These are phyloP conservation scores for Hortaea sp. DNA, from an alignment of 2,329 filamentous ascomycete species.

Conservation along the genomic window DNA sequence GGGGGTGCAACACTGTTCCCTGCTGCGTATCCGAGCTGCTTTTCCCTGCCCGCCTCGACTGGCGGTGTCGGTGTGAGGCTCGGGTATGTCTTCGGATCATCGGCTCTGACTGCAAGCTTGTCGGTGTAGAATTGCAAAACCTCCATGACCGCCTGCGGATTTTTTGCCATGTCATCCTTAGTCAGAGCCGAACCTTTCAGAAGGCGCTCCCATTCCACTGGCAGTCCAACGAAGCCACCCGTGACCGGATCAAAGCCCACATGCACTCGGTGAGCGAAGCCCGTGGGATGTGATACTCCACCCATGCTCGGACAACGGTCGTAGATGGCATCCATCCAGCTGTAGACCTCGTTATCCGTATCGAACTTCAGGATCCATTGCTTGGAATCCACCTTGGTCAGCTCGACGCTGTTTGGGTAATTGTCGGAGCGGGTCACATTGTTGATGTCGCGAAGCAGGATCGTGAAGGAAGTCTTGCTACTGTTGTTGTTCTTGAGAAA, in stretches of 20 bases:
- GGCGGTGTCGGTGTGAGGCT: constrained; percentile 60
- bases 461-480: constrained; percentile 70
- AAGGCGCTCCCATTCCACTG: constrained; percentile 93
- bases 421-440: constrained; percentile 86
- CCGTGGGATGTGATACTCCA: constrained; percentile 95
- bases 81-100: constrained; percentile 59
- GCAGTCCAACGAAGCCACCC: constrained; percentile 87
- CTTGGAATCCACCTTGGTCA: constrained; percentile 77
- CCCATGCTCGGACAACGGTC: constrained; percentile 95
- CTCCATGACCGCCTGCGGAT: constrained; percentile 65
- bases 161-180: constrained; percentile 96
- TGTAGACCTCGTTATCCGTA: constrained; percentile 91
- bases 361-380: constrained; percentile 89
- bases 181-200: constrained; percentile 94
- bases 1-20: constrained; percentile 40
- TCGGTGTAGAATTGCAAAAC: constrained; percentile 79
- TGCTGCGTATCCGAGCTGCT: constrained; percentile 38
- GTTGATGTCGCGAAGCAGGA: constrained; percentile 77
- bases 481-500: constrained; percentile 87
- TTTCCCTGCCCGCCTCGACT: constrained; percentile 34
- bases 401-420: constrained; percentile 86
- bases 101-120: constrained; percentile 60
- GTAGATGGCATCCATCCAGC: constrained; percentile 98
- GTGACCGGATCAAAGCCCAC: constrained; percentile 95
- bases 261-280: constrained; percentile 94